These are phyloP conservation scores for Wickerhamomyces canadensis DNA, from an alignment of 805 yeast species.

Conservation along the genomic window DNA sequence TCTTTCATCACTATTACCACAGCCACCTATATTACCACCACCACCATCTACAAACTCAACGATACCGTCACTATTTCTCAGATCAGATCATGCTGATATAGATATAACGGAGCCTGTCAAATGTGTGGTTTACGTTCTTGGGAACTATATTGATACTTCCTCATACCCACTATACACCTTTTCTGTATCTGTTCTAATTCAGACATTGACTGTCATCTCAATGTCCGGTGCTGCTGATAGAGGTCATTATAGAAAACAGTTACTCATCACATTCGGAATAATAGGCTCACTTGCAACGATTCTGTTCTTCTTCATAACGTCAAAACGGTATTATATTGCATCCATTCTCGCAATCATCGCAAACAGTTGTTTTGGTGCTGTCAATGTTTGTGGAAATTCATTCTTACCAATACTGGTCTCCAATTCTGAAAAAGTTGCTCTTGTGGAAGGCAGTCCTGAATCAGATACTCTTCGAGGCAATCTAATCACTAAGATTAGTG, in stretches of 20 bases:
- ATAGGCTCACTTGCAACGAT: conserved; percentile 54
- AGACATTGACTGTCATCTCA: conserved; percentile 62
- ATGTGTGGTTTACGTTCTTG: conserved; percentile 45
- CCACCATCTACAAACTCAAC: conserved; percentile 15
- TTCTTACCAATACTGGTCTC: conserved; percentile 57
- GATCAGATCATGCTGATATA: conserved; percentile 1
- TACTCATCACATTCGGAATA: conserved; percentile 51
- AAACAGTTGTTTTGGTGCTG: conserved; percentile 70
- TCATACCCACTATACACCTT: conserved; percentile 72
- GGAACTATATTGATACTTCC: conserved; percentile 58
- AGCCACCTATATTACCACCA: conserved; percentile 31
- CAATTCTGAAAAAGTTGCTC: conserved; percentile 27
- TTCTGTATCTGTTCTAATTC: conserved; percentile 65
- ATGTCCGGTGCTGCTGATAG: conserved; percentile 70
- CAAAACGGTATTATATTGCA: conserved; percentile 44
- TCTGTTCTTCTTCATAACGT: conserved; percentile 32
- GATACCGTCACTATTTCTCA: conserved; percentile 2
- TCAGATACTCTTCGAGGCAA: no score
- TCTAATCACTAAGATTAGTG: conserved; percentile 49
- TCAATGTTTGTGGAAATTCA: conserved; percentile 75
- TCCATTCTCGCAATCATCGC: conserved; percentile 54
- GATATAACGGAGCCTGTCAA: conserved; percentile 11
- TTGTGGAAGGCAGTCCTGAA: no score
- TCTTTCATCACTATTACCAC: conserved; percentile 23
- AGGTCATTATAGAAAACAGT: conserved; percentile 51